Percentiles rank a stretch among this genome's conserved stretches.
These are phyloP conservation scores for Vachellia pachyceras DNA, from an alignment of 306 rosid species.

Conservation along the genomic window DNA sequence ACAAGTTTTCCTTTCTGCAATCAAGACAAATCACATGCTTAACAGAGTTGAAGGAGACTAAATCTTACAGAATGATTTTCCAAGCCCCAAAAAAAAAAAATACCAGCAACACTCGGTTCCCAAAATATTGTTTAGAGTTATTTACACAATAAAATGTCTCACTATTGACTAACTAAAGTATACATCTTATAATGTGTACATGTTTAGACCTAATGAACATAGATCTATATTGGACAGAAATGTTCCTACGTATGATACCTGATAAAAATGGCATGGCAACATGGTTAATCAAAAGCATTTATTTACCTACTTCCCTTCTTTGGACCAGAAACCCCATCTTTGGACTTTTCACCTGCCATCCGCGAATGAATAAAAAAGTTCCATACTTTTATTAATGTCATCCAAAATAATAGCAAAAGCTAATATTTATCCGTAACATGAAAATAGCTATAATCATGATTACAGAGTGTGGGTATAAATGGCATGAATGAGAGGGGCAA, in stretches of 20 bases:
- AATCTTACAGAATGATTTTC: constrained; percentile 2
- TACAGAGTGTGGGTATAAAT: constrained; percentile 41
- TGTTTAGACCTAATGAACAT: constrained; percentile 43
- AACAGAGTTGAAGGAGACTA: constrained; percentile 27
- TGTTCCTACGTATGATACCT: constrained; percentile 57
- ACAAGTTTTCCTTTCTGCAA: constrained; percentile 17
- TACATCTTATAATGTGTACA: constrained; percentile 22
- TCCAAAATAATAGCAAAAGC: constrained; percentile 67
- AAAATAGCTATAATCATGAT: constrained; percentile 47
- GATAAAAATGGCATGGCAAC: constrained; percentile 68
- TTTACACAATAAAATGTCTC: constrained; percentile 23
- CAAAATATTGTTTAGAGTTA: constrained; percentile 2
- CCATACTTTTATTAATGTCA: constrained; percentile 95
- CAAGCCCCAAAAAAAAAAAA: background rate
- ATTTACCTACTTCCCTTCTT: constrained; percentile 99
- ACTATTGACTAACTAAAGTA: constrained; percentile 28
- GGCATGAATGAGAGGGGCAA: constrained; percentile 37
- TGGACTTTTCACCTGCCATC: constrained; percentile 99
- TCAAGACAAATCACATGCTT: constrained; percentile 17
- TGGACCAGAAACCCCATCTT: constrained; percentile 99
- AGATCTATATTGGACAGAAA: constrained; percentile 49
- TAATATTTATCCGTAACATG: constrained; percentile 67
- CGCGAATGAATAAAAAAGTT: constrained; percentile 97
- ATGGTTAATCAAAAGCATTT: constrained; percentile 92
- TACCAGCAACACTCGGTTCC: constrained; percentile 3